Conservation (phyloP, 2,329 filamentous ascomycete species). For the Trichophaea hybrida region DNA sequence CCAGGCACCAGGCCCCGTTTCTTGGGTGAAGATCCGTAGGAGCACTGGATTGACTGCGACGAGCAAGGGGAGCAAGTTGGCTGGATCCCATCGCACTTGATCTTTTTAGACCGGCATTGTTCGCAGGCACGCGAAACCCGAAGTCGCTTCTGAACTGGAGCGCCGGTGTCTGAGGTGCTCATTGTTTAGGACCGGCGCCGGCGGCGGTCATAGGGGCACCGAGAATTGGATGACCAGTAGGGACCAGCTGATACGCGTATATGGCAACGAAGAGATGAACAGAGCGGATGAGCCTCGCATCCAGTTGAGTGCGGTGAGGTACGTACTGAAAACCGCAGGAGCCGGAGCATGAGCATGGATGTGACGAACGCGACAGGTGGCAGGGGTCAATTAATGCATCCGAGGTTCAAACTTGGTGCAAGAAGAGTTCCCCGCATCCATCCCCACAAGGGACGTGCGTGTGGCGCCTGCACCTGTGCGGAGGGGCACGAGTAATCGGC, state of each 20-base stretch:
- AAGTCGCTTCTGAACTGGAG: slow-evolving; percentile 10
- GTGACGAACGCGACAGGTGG: no score
- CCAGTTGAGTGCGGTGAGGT: no score
- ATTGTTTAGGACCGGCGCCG: not conserved
- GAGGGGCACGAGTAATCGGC: no score
- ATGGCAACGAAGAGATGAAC: no score
- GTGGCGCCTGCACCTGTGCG: no score
- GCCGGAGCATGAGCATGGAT: not conserved
- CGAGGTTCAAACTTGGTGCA: no score
- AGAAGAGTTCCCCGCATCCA: no score
- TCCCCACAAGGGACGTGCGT: no score
- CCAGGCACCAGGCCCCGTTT: slow-evolving; percentile 69
- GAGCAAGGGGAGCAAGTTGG: slow-evolving; percentile 54
- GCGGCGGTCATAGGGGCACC: not conserved
- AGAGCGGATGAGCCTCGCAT: no score
- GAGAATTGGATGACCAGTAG: not conserved
- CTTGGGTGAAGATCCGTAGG: slow-evolving; percentile 58
- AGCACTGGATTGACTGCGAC: slow-evolving; percentile 48
- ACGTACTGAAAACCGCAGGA: not conserved
- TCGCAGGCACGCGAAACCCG: slow-evolving; percentile 48
- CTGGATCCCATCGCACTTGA: slow-evolving; percentile 58
- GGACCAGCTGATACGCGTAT: not conserved
- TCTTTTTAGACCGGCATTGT: slow-evolving; percentile 50
- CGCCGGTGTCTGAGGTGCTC: not conserved
- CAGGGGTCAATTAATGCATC: no score